Conservation (phyloP, 108 stramenopile species). For the Nitzschia sp. region DNA sequence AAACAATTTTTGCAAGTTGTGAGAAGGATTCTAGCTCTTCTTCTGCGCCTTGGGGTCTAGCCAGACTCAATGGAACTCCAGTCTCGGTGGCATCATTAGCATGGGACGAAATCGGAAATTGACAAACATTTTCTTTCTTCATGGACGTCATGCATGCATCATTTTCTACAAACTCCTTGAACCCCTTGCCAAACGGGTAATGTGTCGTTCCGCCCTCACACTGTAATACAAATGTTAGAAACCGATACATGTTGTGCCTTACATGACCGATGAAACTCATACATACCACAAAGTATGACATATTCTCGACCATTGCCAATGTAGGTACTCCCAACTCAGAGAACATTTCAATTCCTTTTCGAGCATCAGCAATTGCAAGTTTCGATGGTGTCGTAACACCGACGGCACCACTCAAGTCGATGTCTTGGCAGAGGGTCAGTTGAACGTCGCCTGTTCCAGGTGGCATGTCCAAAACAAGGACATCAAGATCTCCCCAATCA, state of each 20-base stretch:
- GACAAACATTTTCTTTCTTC: conserved; percentile 53
- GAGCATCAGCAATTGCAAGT: conserved; percentile 90
- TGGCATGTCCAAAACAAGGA: conserved; percentile 95
- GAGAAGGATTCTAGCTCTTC: conserved; percentile 56
- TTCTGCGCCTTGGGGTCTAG: conserved; percentile 40
- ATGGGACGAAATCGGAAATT: conserved; percentile 69
- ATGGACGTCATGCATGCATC: conserved; percentile 4
- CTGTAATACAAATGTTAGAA: neutral
- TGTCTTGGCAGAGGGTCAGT: conserved; percentile 92
- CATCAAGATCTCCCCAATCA: conserved; percentile 98
- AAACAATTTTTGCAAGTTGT: conserved; percentile 65
- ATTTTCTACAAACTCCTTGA: conserved; percentile 18
- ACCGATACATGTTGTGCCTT: neutral
- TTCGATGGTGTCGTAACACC: conserved; percentile 97
- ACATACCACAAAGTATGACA: conserved; percentile 87
- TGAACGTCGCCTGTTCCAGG: conserved; percentile 99
- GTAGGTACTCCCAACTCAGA: conserved; percentile 88
- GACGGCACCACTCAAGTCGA: conserved; percentile 94
- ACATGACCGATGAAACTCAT: neutral
- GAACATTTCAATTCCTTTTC: conserved; percentile 97
- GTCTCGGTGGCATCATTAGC: conserved; percentile 69
- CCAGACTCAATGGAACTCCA: conserved; percentile 65
- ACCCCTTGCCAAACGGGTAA: conserved; percentile 82
- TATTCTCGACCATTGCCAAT: conserved; percentile 97
- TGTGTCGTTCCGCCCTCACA: conserved; percentile 78